Evolutionary conservation across 2,329 filamentous ascomycete genomes (phyloP).

Genomic region (Lachnellula hyalina): DNA sequence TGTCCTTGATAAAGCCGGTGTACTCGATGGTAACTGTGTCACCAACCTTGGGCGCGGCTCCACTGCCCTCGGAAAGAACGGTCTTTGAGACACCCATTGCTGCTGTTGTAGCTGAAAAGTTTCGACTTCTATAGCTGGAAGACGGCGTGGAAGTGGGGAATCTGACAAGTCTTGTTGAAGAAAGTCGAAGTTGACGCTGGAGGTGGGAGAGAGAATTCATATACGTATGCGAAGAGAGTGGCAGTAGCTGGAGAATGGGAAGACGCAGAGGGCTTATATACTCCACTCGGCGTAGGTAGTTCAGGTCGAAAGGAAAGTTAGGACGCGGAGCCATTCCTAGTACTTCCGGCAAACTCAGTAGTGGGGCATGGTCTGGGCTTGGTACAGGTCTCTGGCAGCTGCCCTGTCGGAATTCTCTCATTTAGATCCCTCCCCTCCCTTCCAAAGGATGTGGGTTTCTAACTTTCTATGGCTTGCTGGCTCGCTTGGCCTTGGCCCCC

Average conservation of each 20-base stretch:
- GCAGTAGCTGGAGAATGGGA: background rate
- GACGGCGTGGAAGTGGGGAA: constrained; percentile 1
- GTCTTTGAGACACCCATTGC: constrained; percentile 71
- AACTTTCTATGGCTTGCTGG: background rate
- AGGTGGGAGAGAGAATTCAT: constrained; percentile 11
- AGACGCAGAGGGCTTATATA: background rate
- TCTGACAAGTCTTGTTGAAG: constrained; percentile 1
- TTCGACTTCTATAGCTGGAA: constrained; percentile 3
- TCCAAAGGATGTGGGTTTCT: background rate
- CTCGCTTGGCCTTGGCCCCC: background rate
- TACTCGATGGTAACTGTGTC: constrained; percentile 85
- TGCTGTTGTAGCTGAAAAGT: constrained; percentile 27
- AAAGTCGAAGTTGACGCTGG: constrained; percentile 5
- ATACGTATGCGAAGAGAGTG: background rate
- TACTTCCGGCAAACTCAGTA: background rate
- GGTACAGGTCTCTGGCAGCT: background rate
- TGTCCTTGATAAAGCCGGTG: constrained; percentile 78
- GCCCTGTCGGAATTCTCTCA: background rate
- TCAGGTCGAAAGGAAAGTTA: background rate
- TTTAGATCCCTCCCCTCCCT: background rate
- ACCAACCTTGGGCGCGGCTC: constrained; percentile 55
- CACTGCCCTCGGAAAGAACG: constrained; percentile 55
- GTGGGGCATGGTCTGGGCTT: background rate
- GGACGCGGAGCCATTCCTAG: background rate
- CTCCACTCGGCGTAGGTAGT: background rate